phyloP scores from a whole-genome alignment of 1,284 basidiomycete genomes.

The Sutorius eximius region DNA sequence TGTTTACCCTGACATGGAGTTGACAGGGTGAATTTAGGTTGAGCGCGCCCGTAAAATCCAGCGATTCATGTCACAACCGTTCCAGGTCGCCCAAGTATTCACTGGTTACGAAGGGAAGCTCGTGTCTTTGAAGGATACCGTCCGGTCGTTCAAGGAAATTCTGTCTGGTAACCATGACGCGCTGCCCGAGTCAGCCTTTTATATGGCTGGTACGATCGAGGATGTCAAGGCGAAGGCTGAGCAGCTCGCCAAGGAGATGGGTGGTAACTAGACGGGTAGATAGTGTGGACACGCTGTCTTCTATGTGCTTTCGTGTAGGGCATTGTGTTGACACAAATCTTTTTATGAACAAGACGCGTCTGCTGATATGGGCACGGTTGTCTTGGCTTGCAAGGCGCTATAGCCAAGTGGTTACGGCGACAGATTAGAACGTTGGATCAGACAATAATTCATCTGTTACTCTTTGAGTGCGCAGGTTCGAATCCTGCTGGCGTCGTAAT shows the following conservation, averaged over 20 bases:
- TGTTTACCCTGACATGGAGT: not conserved
- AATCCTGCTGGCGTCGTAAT: slow-evolving; percentile 24
- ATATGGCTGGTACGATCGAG: slow-evolving; percentile 92
- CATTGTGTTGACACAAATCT: slow-evolving; percentile 11
- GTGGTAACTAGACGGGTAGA: slow-evolving; percentile 46
- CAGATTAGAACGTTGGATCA: slow-evolving; percentile 34
- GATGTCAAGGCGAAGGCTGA: slow-evolving; percentile 97
- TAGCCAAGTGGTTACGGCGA: slow-evolving; percentile 61
- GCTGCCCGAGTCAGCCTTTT: slow-evolving; percentile 93
- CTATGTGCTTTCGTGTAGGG: slow-evolving; percentile 4
- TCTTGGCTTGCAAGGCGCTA: slow-evolving; percentile 27
- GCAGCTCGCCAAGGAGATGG: slow-evolving; percentile 91
- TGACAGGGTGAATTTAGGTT: slow-evolving; percentile 47
- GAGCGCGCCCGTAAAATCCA: slow-evolving; percentile 90
- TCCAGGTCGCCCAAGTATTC: slow-evolving; percentile 99
- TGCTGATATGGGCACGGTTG: no score
- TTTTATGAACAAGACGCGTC: not conserved
- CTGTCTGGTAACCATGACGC: slow-evolving; percentile 85
- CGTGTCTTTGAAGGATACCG: slow-evolving; percentile 89
- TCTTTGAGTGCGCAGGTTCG: slow-evolving; percentile 42
- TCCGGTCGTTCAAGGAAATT: slow-evolving; percentile 96
- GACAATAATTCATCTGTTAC: slow-evolving; percentile 24
- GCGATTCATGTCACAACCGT: slow-evolving; percentile 99
- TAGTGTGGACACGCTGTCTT: slow-evolving; percentile 6
- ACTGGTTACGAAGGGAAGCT: slow-evolving; percentile 98